Base-by-base conservation (phyloP, 2,329 filamentous ascomycete genomes). In the Arthrobotrys conoides region DNA sequence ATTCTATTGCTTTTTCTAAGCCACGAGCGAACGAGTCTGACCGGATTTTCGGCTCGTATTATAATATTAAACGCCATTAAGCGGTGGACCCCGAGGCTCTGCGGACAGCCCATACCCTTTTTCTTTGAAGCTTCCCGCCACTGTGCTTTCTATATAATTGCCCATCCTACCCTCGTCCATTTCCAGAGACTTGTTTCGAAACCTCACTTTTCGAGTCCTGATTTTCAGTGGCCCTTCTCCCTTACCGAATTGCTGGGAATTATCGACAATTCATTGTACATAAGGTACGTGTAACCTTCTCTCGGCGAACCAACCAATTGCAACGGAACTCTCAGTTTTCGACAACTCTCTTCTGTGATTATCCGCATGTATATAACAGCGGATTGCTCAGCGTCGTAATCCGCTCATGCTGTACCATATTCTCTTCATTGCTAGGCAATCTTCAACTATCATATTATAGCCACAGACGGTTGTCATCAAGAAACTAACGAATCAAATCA, bases 61-160 rank as follows among this genome's bases (percentile, higher is more conserved):
- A 36, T 66, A 59, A 46, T 49, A 65, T 66, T 64, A 36, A 66
- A 63, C 48, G 48, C n/a, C 36, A 48, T 59, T 22, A 16, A 18
- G 20, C 22, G 38, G 27, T 30, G 46, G 38, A 66, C 20, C 36
- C 69, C 69, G 69, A 72, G 59, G 69, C 59, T 65, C 69, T 65
- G 59, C 69, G 49, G 59, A 38, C 20, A 14, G n/a, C 10, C 41
- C 48, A 59, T n/a, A 10, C n/a, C 38, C 22, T 41, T 33, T 24
- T 48, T 3, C 16, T 48, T 8, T 65, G 41, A 65, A 49, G 41
- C 44, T 49, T 33, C 41, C 30, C 33, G 44, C 44, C 61, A 48
- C 44, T 65, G 10, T 18, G n/a, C 44, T 49, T 18, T 46, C 44
- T 65, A 65, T 65, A 65, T 65, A 65, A 65, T 49, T 22, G 9